Evolutionary conservation across 2,329 filamentous ascomycete species (phyloP).

Genomic region (Cladosporium cucumerinum): DNA sequence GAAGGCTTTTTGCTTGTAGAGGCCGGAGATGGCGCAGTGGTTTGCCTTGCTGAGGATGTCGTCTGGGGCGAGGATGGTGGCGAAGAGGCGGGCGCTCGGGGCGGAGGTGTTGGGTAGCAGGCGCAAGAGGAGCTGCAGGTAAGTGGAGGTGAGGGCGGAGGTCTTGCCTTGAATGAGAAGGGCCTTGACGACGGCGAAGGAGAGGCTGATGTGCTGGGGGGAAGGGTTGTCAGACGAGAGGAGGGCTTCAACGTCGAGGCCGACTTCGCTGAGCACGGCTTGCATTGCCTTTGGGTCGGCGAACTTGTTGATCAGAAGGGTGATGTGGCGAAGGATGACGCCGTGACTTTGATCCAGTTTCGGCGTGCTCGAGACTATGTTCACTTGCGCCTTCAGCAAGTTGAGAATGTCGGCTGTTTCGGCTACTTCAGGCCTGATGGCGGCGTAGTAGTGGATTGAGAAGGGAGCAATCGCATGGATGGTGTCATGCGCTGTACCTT

Average conservation of each 20-base stretch:
- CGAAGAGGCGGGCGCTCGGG: conserved; percentile 55
- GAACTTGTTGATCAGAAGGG: conserved; percentile 49
- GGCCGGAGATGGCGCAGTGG: conserved; percentile 58
- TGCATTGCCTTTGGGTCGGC: conserved; percentile 40
- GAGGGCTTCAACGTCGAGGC: conserved; percentile 38
- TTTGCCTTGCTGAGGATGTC: conserved; percentile 60
- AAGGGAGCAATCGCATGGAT: conserved; percentile 25
- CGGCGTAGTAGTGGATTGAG: conserved; percentile 33
- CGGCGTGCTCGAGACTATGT: conserved; percentile 20
- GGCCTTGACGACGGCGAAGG: conserved; percentile 61
- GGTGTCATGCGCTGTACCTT: background rate
- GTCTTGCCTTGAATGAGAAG: conserved; percentile 55
- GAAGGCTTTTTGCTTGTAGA: conserved; percentile 64
- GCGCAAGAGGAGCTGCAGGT: conserved; percentile 47
- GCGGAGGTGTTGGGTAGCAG: conserved; percentile 47
- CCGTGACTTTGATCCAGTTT: conserved; percentile 31
- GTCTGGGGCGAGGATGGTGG: conserved; percentile 57
- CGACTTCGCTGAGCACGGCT: conserved; percentile 29
- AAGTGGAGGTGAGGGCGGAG: conserved; percentile 41
- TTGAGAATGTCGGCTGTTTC: conserved; percentile 28
- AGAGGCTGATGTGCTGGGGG: conserved; percentile 48
- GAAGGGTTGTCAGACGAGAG: conserved; percentile 33
- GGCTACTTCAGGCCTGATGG: conserved; percentile 30
- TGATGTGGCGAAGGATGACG: conserved; percentile 42
- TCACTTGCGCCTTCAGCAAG: conserved; percentile 25